phyloP scores from a whole-genome alignment of 2,329 filamentous ascomycete genomes.

The Pseudocercospora vitis region DNA sequence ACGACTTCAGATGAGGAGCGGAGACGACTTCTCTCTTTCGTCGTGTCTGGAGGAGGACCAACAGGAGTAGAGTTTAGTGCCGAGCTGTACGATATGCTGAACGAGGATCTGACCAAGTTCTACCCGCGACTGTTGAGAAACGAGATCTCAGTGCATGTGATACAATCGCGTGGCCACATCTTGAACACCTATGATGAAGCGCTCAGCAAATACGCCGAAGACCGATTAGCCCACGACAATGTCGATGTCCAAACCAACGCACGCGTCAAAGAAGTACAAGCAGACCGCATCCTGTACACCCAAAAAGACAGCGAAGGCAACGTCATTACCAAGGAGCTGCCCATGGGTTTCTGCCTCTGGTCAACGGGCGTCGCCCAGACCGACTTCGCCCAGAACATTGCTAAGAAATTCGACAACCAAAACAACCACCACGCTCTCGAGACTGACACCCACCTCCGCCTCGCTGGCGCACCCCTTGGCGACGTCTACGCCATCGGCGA shows the following conservation, averaged over 20 bases:
- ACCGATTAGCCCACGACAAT: conserved; percentile 84
- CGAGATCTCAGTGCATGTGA: conserved; percentile 95
- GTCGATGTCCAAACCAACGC: conserved; percentile 91
- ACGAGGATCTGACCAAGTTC: conserved; percentile 81
- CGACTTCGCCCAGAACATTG: conserved; percentile 72
- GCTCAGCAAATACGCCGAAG: conserved; percentile 86
- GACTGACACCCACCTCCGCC: conserved; percentile 87
- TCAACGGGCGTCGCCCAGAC: conserved; percentile 92
- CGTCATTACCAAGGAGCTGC: conserved; percentile 83
- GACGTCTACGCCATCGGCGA: conserved; percentile 97
- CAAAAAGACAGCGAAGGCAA: conserved; percentile 75
- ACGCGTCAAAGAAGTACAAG: conserved; percentile 81
- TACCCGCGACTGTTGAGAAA: conserved; percentile 92
- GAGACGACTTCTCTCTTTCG: conserved; percentile 84
- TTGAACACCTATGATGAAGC: conserved; percentile 98
- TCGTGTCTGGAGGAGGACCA: conserved; percentile 91
- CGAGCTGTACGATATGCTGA: conserved; percentile 91
- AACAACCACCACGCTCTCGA: conserved; percentile 90
- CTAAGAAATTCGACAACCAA: conserved; percentile 74
- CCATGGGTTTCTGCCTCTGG: conserved; percentile 96
- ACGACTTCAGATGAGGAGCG: conserved; percentile 88
- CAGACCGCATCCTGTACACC: conserved; percentile 83
- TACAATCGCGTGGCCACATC: conserved; percentile 92
- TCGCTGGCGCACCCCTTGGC: conserved; percentile 84
- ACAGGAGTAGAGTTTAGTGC: conserved; percentile 98